A percentile compares a stretch with the other conserved stretches of the same genome.
phyloP scores from a whole-genome alignment of 2,329 filamentous ascomycete species.

The Tricladium varicosporioides region DNA sequence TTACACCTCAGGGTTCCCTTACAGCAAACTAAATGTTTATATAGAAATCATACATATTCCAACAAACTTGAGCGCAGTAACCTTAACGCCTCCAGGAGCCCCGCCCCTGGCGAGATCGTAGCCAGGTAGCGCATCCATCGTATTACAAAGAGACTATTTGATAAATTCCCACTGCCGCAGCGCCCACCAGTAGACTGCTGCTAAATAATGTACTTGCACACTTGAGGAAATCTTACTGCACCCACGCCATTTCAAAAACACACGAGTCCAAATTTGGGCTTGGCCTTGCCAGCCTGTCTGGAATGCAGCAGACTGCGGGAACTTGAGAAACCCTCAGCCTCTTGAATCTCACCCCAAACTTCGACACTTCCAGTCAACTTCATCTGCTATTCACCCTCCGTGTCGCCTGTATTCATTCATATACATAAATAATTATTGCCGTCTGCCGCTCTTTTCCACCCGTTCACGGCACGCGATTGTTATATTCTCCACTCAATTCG shows the following conservation, averaged over 20 bases:
- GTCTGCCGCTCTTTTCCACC: neutral
- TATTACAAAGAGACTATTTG: too few relatives aligned
- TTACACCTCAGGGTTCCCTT: too few relatives aligned
- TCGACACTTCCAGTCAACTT: neutral
- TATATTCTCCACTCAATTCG: constrained; percentile 13
- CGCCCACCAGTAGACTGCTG: neutral
- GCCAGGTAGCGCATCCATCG: too few relatives aligned
- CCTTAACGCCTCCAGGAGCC: too few relatives aligned
- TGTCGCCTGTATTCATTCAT: neutral
- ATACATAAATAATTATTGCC: neutral
- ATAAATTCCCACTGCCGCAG: neutral
- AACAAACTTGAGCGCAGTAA: too few relatives aligned
- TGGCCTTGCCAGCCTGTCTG: neutral
- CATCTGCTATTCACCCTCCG: neutral
- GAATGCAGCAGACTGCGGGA: neutral
- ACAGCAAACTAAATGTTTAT: too few relatives aligned
- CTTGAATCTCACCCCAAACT: neutral
- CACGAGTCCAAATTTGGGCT: neutral
- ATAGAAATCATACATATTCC: too few relatives aligned
- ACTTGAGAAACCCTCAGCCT: neutral
- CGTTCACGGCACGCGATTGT: constrained; percentile 6
- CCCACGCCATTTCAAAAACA: neutral
- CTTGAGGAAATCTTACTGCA: too few relatives aligned
- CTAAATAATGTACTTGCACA: neutral
- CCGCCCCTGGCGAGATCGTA: too few relatives aligned